Evolutionary conservation across 306 rosid genomes (phyloP).

Genomic region (Begonia loranthoides): DNA sequence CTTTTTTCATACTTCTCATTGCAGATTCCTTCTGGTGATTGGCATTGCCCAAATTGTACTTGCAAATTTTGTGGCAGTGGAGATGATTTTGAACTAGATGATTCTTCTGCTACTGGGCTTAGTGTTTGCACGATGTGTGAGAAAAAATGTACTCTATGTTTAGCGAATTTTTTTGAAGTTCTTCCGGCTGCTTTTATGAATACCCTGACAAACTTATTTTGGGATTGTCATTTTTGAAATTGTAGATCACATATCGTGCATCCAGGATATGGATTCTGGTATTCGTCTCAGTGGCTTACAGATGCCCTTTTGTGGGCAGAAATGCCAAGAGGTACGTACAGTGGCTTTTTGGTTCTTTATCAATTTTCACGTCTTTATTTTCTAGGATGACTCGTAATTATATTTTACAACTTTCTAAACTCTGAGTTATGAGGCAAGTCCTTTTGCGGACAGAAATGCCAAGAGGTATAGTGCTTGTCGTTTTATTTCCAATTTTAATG

Average conservation of each 20-base stretch:
- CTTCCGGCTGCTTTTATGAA: conserved; percentile 1
- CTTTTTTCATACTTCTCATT: conserved; percentile 14
- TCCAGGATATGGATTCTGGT: conserved; percentile 33
- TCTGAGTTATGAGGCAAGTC: background rate
- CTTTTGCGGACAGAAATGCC: conserved; percentile 76
- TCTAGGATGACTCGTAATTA: too few relatives aligned
- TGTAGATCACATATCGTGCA: conserved; percentile 60
- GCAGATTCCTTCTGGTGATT: conserved; percentile 88
- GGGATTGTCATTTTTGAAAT: conserved; percentile 15
- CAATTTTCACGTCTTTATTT: too few relatives aligned
- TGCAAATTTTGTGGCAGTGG: conserved; percentile 72
- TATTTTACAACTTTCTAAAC: too few relatives aligned
- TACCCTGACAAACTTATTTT: conserved; percentile 7
- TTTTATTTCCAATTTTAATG: conserved; percentile 1
- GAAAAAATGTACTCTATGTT: conserved; percentile 64
- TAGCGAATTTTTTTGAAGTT: conserved; percentile 11
- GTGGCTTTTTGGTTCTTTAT: background rate
- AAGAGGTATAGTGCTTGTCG: conserved; percentile 45
- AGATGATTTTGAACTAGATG: conserved; percentile 24
- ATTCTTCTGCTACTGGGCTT: conserved; percentile 17
- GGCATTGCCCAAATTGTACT: conserved; percentile 92
- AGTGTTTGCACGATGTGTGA: conserved; percentile 66
- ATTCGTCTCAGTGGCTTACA: conserved; percentile 14
- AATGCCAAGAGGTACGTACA: conserved; percentile 90
- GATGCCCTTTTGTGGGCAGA: conserved; percentile 59